Percentiles rank a stretch among this genome's conserved stretches.
Evolutionary conservation across 331 rosid species (phyloP).

Genomic region (Pyrus hybrid): DNA sequence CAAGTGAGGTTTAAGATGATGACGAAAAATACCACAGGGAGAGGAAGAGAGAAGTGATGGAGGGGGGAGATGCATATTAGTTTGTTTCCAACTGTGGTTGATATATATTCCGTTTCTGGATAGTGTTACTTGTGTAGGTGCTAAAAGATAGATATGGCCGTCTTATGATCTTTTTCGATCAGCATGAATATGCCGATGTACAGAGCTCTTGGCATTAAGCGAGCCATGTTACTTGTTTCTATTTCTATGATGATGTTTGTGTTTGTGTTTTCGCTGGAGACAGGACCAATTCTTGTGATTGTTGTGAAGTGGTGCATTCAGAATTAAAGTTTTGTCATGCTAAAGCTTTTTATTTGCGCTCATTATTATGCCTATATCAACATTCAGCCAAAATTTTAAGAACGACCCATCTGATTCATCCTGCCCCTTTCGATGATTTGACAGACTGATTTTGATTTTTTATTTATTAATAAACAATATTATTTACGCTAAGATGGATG

Average conservation of each 20-base stretch:
- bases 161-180: neutral
- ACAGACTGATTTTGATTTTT: no score
- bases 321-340: no score
- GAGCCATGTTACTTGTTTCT: neutral
- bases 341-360: no score
- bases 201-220: neutral
- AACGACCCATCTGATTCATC: no score
- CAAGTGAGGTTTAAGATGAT: slow-evolving; percentile 50
- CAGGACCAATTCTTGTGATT: neutral
- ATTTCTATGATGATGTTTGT: neutral
- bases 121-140: slow-evolving; percentile 18
- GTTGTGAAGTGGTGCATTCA: neutral
- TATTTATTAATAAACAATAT: no score
- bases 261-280: neutral
- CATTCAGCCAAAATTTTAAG: no score
- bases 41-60: neutral
- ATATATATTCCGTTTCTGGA: slow-evolving; percentile 16
- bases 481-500: no score
- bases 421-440: no score
- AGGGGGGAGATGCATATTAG: slow-evolving; percentile 3
- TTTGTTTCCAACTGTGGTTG: slow-evolving; percentile 29
- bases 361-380: no score
- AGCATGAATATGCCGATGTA: slow-evolving; percentile 3
- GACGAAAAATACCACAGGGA: slow-evolving; percentile 38
- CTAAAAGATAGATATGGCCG: slow-evolving; percentile 2